phyloP scores from a whole-genome alignment of 352 stramenopile species.

The Phytophthora sojae region DNA sequence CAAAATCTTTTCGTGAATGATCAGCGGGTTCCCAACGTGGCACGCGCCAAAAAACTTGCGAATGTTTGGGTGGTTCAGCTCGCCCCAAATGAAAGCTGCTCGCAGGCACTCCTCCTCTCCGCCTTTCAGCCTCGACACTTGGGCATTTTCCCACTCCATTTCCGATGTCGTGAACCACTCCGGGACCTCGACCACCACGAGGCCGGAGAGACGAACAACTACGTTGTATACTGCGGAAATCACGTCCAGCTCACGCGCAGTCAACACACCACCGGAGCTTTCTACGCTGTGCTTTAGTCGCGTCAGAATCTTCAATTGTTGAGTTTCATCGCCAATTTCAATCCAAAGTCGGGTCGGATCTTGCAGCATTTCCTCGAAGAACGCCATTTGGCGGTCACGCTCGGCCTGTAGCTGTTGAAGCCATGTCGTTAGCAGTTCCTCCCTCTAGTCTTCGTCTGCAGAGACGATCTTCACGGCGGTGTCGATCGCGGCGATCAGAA shows the following conservation, averaged over 20 bases:
- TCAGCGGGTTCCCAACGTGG: constrained; percentile 22
- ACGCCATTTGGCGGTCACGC: background rate
- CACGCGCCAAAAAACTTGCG: constrained; percentile 30
- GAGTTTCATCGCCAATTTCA: background rate
- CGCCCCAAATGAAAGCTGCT: constrained; percentile 10
- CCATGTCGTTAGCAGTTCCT: background rate
- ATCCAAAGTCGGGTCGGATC: background rate
- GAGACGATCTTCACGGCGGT: background rate
- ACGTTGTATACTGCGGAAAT: background rate
- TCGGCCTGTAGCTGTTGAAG: background rate
- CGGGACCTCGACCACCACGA: background rate
- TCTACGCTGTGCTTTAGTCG: background rate
- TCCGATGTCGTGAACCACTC: constrained; percentile 19
- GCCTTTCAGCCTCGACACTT: background rate
- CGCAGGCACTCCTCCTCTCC: constrained; percentile 21
- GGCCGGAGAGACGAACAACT: background rate
- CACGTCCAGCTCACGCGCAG: background rate
- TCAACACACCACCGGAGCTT: background rate
- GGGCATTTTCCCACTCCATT: constrained; percentile 8
- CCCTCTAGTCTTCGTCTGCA: background rate
- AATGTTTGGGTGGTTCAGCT: constrained; percentile 29
- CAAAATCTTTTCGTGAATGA: background rate
- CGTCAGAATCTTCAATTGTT: background rate
- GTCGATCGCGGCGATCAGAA: background rate
- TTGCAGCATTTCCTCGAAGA: background rate